Evolutionary conservation across 2,329 filamentous ascomycete genomes (phyloP), one percentile per base, ranked within the genome.

Genomic region (Nothomitra cinnamomea): DNA sequence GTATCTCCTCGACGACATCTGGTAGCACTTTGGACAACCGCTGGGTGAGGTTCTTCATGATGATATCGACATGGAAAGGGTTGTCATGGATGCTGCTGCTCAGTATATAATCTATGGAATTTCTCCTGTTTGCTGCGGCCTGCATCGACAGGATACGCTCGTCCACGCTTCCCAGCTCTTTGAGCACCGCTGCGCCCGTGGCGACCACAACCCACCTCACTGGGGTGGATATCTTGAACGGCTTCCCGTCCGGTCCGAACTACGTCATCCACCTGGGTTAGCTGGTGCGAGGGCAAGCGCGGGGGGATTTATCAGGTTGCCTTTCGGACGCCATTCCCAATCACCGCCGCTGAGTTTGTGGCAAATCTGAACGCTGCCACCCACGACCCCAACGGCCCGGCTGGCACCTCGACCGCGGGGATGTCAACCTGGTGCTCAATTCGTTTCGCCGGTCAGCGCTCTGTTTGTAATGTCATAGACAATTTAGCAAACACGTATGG

Each of bases 141-240:
- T 56, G 54, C 49, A 53, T 51, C 3, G 57, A 58, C 3, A 58
- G 43, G 5, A 56, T 21, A 12, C 8, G 25, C n/a, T 57, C 50
- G 21, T 56, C 49, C 5, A 28, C 38, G 25, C 41, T 51, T 15
- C 47, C 22, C 28, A 58, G 4, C 52, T 58, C 54, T 12, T 55
- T 53, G 8, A 57, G 10, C 15, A 56, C 24, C 3, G 32, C 49
- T 5, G 53, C 42, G 35, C 41, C 28, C 0, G 57, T 57, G 10
- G 54, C 54, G 2, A 57, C 32, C 10, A 50, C 40, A 19, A 58
- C 36, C 57, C 57, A 58, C 25, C 56, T 25, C 4, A 45, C 7
- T 8, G 53, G 55, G 0, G 53, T 57, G 10, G 55, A 32, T 10
- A 57, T 57, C 25, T 57, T 57, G 42, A 57, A 57, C 1, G 55